These are phyloP conservation scores for Meira nashicola DNA, from an alignment of 1,284 basidiomycete genomes.

Conservation along the genomic window DNA sequence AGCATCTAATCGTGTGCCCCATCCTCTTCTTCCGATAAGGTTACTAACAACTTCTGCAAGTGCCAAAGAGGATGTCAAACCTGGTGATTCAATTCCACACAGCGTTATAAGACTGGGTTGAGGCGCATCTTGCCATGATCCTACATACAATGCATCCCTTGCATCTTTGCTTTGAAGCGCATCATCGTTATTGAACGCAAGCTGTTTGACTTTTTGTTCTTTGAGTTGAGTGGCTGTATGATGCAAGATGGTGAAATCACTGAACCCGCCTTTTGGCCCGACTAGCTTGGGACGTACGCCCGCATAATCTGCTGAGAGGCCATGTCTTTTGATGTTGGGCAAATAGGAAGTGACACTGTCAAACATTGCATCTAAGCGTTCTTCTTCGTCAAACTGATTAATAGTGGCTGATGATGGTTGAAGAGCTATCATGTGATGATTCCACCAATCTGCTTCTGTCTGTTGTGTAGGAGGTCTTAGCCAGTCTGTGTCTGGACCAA, in stretches of 20 bases:
- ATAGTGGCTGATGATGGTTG: background rate
- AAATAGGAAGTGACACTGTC: constrained; percentile 60
- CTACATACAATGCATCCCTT: background rate
- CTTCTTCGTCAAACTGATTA: constrained; percentile 19
- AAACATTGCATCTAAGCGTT: constrained; percentile 41
- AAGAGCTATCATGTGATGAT: constrained; percentile 20
- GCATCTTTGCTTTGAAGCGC: background rate
- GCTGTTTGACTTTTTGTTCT: constrained; percentile 40
- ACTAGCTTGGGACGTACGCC: constrained; percentile 86
- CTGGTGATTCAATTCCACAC: constrained; percentile 59
- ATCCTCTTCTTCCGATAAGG: constrained; percentile 54
- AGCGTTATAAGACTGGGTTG: constrained; percentile 54
- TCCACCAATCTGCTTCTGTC: constrained; percentile 37
- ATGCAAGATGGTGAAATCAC: constrained; percentile 66
- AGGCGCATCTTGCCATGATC: constrained; percentile 16
- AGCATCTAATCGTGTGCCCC: constrained; percentile 32
- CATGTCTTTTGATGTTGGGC: constrained; percentile 64
- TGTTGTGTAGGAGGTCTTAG: constrained; percentile 55
- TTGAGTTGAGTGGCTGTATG: constrained; percentile 32
- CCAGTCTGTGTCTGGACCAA: constrained; percentile 92
- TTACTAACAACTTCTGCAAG: constrained; percentile 56
- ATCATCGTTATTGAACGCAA: constrained; percentile 9
- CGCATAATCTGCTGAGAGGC: constrained; percentile 79
- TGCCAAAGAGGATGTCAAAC: constrained; percentile 58
- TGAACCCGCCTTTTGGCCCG: constrained; percentile 66